Base-by-base conservation (phyloP, 192 early-diverging fungal species). In the Geranomyces variabilis region DNA sequence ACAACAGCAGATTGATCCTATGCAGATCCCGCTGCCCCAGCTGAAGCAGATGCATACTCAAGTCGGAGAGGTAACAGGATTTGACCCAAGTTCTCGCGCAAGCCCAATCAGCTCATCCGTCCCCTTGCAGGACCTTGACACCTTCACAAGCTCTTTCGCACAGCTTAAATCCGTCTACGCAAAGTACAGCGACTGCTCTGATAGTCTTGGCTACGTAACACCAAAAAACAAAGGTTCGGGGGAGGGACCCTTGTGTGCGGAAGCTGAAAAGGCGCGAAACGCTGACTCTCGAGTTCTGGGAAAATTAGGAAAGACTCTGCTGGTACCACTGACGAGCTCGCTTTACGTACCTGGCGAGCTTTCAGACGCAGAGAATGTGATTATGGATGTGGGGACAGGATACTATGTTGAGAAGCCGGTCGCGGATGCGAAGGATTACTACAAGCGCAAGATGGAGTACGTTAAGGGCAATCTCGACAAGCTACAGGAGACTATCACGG, bases 361-460 rank as follows among this genome's bases (percentile, higher is more conserved):
- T 28, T 79, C 84, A 29, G 83, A 94, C 71, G 82, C 89, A 15
- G 86, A 93, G 56, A 93, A 88, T 51, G 93, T 98, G 13, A 90
- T 96, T 69, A 92, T 98, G 1, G 96, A 98, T 78, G 89, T 96
- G 49, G 96, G 96, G 55, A 96, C 96, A 19, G 96, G 96, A 33
- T 98, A 98, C 77, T 95, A 91, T 72, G 88, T 95, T 26, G 93
- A 95, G 77, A 96, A 98, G 90, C 86, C 79, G n/a, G 78, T 85
- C 19, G 79, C 83, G n/a, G 92, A 96, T 68, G 96, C 94, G 4
- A 80, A 86, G 66, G 79, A 86, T 26, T 98, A 93, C 67, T 98
- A 93, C 79, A 88, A 89, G 22, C 68, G 80, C 31, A 98, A 96
- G 80, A 87, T 93, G 15, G 89, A 90, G 7, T 94, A 87, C 70